Evolutionary conservation across 495 filamentous ascomycete genomes (phyloP), one percentile per base, ranked within the genome.

Genomic region (Neurospora cerealis): DNA sequence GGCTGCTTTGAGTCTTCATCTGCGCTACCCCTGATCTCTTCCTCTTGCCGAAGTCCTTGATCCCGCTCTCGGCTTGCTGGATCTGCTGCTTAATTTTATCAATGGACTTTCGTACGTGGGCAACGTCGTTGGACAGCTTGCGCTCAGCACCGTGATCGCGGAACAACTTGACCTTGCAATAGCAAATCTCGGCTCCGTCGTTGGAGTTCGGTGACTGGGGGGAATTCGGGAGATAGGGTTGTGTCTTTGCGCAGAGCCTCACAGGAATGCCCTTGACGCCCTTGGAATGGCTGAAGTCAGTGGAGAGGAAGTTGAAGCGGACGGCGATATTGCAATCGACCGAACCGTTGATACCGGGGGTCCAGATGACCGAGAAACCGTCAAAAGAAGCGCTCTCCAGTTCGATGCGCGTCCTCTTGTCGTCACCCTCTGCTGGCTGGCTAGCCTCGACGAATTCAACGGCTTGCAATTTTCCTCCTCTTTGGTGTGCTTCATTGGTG

Each of bases 251-350:
- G 79, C 95, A 98, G 5, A 99, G 86, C 54, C 96, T 83, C 15
- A 99, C 94, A 0, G 95, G 93, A 72, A 97, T 96, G 21, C 96
- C 96, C 80, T 98, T 98, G 38, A 99, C 95, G 38, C 96, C 96
- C 76, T 99, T 98, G 8, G 96, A 98, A 77, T 97, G 94, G 79
- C 94, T 98, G 79, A 98, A 99, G 79, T 99, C 96, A 15, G 95
- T 99, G 0, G 96, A 99, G 0, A 98, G 87, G 78, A 99, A 99
- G 81, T 99, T 98, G 87, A 98, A 99, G 66, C 94, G 93, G 19
- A 98, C 92, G 17, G 93, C 89, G 41, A 99, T 88, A 36, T 87
- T 90, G 82, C 93, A 96, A 71, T 97, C 91, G 9, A 91, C 84
- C 2, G 83, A 76, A 0, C 87, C 88, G 71, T 87, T 88, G 34